These are phyloP conservation scores for Mangifera indica DNA, from an alignment of 345 rosid genomes.

Conservation along the genomic window DNA sequence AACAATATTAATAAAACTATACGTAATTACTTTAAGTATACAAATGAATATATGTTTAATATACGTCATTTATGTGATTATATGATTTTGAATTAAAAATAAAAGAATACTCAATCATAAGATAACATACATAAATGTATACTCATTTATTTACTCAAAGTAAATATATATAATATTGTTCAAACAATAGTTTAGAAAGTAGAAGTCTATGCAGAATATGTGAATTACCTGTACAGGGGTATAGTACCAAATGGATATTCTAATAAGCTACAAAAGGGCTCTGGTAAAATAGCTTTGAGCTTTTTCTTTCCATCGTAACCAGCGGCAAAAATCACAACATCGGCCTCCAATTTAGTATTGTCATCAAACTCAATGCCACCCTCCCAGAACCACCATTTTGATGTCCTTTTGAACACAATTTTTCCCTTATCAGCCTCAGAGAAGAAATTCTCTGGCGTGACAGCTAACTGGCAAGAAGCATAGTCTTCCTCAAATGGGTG, in stretches of 20 bases:
- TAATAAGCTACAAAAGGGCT: conserved; percentile 61
- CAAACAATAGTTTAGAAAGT: no score
- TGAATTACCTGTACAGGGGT: conserved; percentile 67
- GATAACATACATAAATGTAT: no score
- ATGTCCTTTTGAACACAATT: conserved; percentile 61
- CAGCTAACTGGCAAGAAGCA: conserved; percentile 96
- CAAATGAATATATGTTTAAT: no score
- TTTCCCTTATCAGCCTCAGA: conserved; percentile 75
- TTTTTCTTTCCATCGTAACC: conserved; percentile 83
- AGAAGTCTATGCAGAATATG: no score
- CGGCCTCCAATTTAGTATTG: conserved; percentile 55
- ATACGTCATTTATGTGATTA: no score
- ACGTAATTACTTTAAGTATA: no score
- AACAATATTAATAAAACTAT: no score
- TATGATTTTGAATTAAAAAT: no score
- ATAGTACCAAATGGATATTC: conserved; percentile 59
- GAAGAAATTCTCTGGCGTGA: conserved; percentile 76
- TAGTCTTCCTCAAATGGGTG: conserved; percentile 87
- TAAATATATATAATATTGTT: no score
- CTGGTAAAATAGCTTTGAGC: conserved; percentile 69
- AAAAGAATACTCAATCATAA: no score
- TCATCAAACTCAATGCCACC: conserved; percentile 78
- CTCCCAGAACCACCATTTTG: conserved; percentile 73
- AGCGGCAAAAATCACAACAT: conserved; percentile 77
- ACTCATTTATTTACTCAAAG: no score